Conservation (phyloP, 176 grass and related monocot species). For the Aegilops sharonensis region DNA sequence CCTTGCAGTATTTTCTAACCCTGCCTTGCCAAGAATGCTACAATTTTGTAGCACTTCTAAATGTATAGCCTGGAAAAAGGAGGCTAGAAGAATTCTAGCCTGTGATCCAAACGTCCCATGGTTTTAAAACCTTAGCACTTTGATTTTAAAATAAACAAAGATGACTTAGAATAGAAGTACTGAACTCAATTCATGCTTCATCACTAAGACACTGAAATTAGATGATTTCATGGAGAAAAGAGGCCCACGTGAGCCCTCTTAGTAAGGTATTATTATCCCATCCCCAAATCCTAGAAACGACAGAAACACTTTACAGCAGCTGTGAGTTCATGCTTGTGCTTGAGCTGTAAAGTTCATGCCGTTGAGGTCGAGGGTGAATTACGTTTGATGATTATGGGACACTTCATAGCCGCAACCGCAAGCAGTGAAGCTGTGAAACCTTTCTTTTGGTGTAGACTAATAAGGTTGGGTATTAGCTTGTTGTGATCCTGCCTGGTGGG, state of each 20-base stretch:
- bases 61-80: not conserved
- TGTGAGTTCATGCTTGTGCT: not conserved
- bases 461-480: not conserved
- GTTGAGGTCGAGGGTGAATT: not conserved
- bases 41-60: not conserved
- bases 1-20: not conserved
- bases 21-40: not conserved
- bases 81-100: not conserved
- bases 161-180: not conserved
- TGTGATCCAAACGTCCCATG: not conserved
- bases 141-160: not conserved
- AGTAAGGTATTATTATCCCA: not conserved
- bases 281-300: not conserved
- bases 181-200: not conserved
- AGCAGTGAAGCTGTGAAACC: not conserved
- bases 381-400: not conserved
- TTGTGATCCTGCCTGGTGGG: not conserved
- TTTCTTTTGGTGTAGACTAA: not conserved
- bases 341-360: not conserved
- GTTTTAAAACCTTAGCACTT: not conserved
- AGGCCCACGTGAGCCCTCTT: not conserved
- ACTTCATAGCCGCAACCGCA: not conserved
- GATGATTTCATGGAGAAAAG: not conserved
- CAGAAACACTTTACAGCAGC: not conserved
- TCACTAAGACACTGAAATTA: not conserved